These are phyloP conservation scores for Stemphylium vesicarium DNA, from an alignment of 2,329 filamentous ascomycete genomes.

Conservation along the genomic window DNA sequence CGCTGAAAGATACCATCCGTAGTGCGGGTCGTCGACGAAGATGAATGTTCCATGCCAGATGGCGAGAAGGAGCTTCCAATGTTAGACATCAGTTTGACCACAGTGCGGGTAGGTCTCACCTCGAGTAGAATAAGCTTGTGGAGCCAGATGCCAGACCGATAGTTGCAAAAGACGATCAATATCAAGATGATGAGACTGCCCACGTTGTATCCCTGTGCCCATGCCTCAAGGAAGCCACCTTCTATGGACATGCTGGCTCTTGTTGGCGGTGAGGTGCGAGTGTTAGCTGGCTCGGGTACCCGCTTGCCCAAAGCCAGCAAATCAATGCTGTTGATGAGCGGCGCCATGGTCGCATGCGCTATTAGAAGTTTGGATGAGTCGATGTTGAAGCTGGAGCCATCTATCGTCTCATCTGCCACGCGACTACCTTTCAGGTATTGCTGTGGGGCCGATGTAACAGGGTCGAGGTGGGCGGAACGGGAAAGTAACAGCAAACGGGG, in stretches of 20 bases:
- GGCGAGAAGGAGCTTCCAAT: slow-evolving; percentile 40
- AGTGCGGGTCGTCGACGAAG: slow-evolving; percentile 38
- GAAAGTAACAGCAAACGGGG: slow-evolving; percentile 1
- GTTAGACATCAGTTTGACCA: slow-evolving; percentile 10
- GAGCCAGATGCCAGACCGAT: slow-evolving; percentile 40
- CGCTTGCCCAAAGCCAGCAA: slow-evolving; percentile 25
- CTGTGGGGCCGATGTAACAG: background rate
- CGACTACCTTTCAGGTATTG: background rate
- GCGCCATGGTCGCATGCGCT: slow-evolving; percentile 29
- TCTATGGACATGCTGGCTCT: slow-evolving; percentile 33
- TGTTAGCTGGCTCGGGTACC: slow-evolving; percentile 24
- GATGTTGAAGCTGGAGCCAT: slow-evolving; percentile 5
- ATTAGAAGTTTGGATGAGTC: background rate
- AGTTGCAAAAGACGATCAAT: slow-evolving; percentile 47
- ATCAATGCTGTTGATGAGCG: slow-evolving; percentile 19
- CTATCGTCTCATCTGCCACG: background rate
- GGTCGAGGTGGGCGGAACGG: background rate
- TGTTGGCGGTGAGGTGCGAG: slow-evolving; percentile 36
- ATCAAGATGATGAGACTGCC: slow-evolving; percentile 44
- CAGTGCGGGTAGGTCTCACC: slow-evolving; percentile 13
- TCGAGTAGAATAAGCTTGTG: slow-evolving; percentile 47
- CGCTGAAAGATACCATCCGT: slow-evolving; percentile 45
- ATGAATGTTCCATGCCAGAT: slow-evolving; percentile 48
- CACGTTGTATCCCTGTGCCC: slow-evolving; percentile 48
- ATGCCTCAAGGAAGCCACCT: slow-evolving; percentile 43